A percentile compares a stretch with the other conserved stretches of the same genome.
These are phyloP conservation scores for Pythium dissimile DNA, from an alignment of 352 stramenopile species.

Conservation along the genomic window DNA sequence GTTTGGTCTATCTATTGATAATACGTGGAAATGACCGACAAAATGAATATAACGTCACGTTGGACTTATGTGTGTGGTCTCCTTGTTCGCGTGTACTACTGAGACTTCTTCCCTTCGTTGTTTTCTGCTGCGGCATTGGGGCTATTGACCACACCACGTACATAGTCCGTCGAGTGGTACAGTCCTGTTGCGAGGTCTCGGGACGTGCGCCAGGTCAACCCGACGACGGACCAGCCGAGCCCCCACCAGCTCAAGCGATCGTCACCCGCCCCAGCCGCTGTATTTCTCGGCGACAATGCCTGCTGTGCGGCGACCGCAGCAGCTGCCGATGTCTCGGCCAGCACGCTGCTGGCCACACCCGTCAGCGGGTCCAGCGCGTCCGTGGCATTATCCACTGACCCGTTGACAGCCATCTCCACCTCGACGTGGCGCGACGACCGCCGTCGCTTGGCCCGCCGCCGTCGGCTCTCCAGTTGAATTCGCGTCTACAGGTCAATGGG, in stretches of 20 bases:
- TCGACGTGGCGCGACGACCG: slow-evolving; percentile 37
- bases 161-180: slow-evolving; percentile 40
- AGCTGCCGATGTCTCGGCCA: slow-evolving; percentile 1
- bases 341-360: slow-evolving; percentile 16
- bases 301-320: slow-evolving; percentile 10
- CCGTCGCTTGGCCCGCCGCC: slow-evolving; percentile 34
- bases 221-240: slow-evolving; percentile 34
- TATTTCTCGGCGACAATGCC: neutral
- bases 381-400: slow-evolving; percentile 22
- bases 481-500: slow-evolving; percentile 43
- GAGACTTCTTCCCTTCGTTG: slow-evolving; percentile 1
- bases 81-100: too few species aligned
- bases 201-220: slow-evolving; percentile 41
- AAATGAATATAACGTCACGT: too few species aligned
- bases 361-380: slow-evolving; percentile 36
- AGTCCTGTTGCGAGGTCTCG: slow-evolving; percentile 41
- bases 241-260: neutral
- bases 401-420: slow-evolving; percentile 52
- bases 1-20: too few species aligned
- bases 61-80: too few species aligned
- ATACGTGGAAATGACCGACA: neutral
- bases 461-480: slow-evolving; percentile 48
- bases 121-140: neutral
- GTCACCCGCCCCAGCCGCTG: slow-evolving; percentile 15
- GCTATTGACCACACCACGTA: slow-evolving; percentile 27